These are phyloP conservation scores for Barnettozyma vustinii DNA, from an alignment of 805 yeast genomes.

Conservation along the genomic window DNA sequence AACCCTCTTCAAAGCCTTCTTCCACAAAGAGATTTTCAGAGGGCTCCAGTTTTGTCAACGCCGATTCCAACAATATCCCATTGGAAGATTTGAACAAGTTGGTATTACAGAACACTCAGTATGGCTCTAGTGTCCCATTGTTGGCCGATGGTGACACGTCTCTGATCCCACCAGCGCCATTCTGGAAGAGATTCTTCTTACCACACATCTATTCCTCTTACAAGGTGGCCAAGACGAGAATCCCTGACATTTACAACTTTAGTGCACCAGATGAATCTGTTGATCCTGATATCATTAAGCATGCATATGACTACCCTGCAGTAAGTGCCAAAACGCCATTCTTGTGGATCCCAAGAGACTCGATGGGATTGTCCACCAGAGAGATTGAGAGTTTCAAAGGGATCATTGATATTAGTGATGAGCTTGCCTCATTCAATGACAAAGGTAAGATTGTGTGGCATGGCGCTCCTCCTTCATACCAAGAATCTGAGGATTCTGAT, in stretches of 20 bases:
- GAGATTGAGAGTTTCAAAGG: conserved; percentile 53
- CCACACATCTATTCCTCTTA: conserved; percentile 51
- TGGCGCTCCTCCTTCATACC: conserved; percentile 45
- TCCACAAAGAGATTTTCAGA: conserved; percentile 5
- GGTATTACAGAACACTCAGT: conserved; percentile 16
- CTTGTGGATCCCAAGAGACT: conserved; percentile 92
- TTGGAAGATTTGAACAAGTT: conserved; percentile 21
- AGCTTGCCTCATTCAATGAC: conserved; percentile 53
- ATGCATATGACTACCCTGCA: conserved; percentile 76
- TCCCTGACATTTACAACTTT: conserved; percentile 58
- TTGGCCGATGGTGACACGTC: conserved; percentile 56
- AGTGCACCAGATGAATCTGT: conserved; percentile 37
- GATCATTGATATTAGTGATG: conserved; percentile 60
- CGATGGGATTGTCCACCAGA: conserved; percentile 67
- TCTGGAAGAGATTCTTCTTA: conserved; percentile 43
- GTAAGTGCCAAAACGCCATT: conserved; percentile 62
- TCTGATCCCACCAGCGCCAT: conserved; percentile 31
- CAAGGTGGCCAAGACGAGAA: conserved; percentile 40
- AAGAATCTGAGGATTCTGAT: conserved; percentile 10
- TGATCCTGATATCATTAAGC: conserved; percentile 36
- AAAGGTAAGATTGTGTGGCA: conserved; percentile 43
- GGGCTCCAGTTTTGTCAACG: conserved; percentile 8
- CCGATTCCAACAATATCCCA: conserved; percentile 23
- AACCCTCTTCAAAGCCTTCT: conserved; percentile 2
- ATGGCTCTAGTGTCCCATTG: conserved; percentile 43